Percentiles rank a stretch among this genome's conserved stretches.
These are phyloP conservation scores for Aspergillus eucalypticola DNA, from an alignment of 2,329 filamentous ascomycete species.

Conservation along the genomic window DNA sequence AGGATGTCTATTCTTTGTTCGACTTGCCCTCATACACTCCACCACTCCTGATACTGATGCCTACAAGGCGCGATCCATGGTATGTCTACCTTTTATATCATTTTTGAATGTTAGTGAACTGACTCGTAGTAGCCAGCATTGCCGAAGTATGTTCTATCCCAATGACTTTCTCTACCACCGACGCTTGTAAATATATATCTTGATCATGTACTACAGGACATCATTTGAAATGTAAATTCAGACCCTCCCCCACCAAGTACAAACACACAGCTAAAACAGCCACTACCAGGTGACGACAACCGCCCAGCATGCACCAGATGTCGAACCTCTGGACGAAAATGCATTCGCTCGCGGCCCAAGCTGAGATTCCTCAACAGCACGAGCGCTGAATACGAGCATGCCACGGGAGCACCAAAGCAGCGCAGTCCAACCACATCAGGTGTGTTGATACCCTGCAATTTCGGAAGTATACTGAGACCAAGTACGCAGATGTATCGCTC, in stretches of 20 bases:
- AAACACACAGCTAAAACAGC: not conserved
- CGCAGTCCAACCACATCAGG: not conserved
- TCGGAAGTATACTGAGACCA: too few species aligned
- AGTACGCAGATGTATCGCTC: not conserved
- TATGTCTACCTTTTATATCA: not conserved
- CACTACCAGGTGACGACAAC: constrained; percentile 7
- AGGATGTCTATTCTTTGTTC: not conserved
- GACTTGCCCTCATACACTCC: not conserved
- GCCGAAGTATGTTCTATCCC: constrained; percentile 15
- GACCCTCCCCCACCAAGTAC: too few species aligned
- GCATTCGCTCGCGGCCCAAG: constrained; percentile 2
- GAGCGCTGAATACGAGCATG: not conserved
- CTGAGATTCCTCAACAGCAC: constrained; percentile 9
- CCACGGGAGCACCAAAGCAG: not conserved
- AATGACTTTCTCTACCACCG: not conserved
- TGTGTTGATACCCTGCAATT: not conserved
- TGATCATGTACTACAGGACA: not conserved
- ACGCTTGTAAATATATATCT: not conserved
- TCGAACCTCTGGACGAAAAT: constrained; percentile 10
- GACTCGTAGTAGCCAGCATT: constrained; percentile 11
- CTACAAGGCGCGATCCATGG: constrained; percentile 8
- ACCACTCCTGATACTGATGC: not conserved
- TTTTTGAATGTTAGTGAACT: too few species aligned
- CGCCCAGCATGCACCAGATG: constrained; percentile 15
- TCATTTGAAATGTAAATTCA: constrained; percentile 4